A percentile compares a stretch with the other conserved stretches of the same genome.
These are phyloP conservation scores for Heterobasidion annosum DNA, from an alignment of 1,284 basidiomycete genomes.

Conservation along the genomic window DNA sequence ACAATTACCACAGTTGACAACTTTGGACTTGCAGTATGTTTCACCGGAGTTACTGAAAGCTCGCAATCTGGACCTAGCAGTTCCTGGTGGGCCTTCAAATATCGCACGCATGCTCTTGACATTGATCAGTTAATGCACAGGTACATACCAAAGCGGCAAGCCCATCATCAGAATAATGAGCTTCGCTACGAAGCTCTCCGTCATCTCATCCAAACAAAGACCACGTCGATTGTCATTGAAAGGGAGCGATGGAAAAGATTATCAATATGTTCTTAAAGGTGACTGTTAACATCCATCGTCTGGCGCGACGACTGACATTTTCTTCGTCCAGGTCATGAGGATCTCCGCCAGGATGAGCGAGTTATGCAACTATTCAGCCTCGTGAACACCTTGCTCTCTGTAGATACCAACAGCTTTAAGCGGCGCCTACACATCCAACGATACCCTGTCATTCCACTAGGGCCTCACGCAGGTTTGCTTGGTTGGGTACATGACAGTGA, in stretches of 20 bases:
- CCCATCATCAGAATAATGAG: slow-evolving; percentile 78
- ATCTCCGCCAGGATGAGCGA: slow-evolving; percentile 96
- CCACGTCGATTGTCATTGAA: slow-evolving; percentile 85
- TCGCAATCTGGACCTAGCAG: slow-evolving; percentile 86
- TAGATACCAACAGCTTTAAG: slow-evolving; percentile 95
- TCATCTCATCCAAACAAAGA: slow-evolving; percentile 98
- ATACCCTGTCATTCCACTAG: slow-evolving; percentile 91
- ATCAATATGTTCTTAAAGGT: slow-evolving; percentile 93
- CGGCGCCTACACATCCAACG: slow-evolving; percentile 91
- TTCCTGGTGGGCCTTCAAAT: slow-evolving; percentile 60
- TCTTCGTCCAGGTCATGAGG: slow-evolving; percentile 78
- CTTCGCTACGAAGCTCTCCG: slow-evolving; percentile 82
- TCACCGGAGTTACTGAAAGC: slow-evolving; percentile 90
- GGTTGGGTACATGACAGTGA: slow-evolving; percentile 98
- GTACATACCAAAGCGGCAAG: slow-evolving; percentile 91
- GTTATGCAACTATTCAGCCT: slow-evolving; percentile 99
- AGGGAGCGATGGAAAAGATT: slow-evolving; percentile 91
- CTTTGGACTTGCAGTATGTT: slow-evolving; percentile 95
- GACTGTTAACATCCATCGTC: background rate
- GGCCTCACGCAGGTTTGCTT: slow-evolving; percentile 91
- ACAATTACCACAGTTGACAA: slow-evolving; percentile 84
- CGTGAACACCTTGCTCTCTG: slow-evolving; percentile 90
- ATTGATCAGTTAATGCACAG: slow-evolving; percentile 24
- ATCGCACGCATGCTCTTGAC: background rate
- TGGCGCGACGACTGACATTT: background rate